Percentiles rank a stretch among this genome's conserved stretches.
Conservation (phyloP, 495 filamentous ascomycete species). For the Darksidea phi region DNA sequence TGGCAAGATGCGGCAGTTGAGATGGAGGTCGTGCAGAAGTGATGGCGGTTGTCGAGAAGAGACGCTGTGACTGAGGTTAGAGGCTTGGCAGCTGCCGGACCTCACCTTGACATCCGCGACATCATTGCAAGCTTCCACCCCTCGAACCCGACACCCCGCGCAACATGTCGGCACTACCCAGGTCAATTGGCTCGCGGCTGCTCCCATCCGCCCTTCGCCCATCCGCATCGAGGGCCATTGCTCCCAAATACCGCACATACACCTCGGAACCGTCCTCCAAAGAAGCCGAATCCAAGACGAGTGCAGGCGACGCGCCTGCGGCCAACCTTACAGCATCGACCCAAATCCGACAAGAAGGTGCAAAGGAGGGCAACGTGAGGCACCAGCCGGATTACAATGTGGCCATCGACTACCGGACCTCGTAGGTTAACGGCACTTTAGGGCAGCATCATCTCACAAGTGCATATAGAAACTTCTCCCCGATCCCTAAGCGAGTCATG, state of each 20-base stretch:
- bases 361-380: slow-evolving; percentile 52
- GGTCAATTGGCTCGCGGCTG: slow-evolving; percentile 37
- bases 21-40: slow-evolving; percentile 14
- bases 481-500: slow-evolving; percentile 82
- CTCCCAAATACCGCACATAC: slow-evolving; percentile 23
- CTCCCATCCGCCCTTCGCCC: slow-evolving; percentile 18
- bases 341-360: slow-evolving; percentile 55
- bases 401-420: slow-evolving; percentile 74
- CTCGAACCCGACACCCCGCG: slow-evolving; percentile 1
- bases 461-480: slow-evolving; percentile 71
- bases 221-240: slow-evolving; percentile 2
- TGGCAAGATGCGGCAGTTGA: slow-evolving; percentile 28
- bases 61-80: not conserved
- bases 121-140: not conserved
- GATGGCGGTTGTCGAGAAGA: slow-evolving; percentile 13
- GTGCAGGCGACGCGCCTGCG: slow-evolving; percentile 24
- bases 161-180: slow-evolving; percentile 34
- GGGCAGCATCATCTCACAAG: not conserved
- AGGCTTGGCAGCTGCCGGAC: not conserved
- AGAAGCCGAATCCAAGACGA: slow-evolving; percentile 25
- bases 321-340: slow-evolving; percentile 42
- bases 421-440: slow-evolving; percentile 53
- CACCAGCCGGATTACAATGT: slow-evolving; percentile 80
- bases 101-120: slow-evolving; percentile 1
- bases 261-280: slow-evolving; percentile 13